Percentiles rank a stretch among this genome's conserved stretches.
phyloP scores from a whole-genome alignment of 2,329 filamentous ascomycete genomes.

The Aspergillus arachidicola region DNA sequence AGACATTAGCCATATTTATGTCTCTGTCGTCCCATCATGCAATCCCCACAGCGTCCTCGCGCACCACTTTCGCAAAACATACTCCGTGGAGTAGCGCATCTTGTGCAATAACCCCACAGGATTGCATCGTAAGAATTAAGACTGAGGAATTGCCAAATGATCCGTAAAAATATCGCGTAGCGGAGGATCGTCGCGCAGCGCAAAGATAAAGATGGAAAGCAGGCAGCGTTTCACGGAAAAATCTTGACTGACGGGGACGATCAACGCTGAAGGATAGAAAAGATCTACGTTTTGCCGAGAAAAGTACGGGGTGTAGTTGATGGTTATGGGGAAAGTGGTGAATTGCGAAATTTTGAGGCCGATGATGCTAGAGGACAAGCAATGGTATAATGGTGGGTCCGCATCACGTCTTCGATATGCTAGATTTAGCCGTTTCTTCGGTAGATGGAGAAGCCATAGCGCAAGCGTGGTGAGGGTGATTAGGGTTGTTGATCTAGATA shows the following conservation, averaged over 20 bases:
- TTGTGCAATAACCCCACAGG: slow-evolving; percentile 25
- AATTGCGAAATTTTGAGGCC: slow-evolving; percentile 20
- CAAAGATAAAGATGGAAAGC: background rate
- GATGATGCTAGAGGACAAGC: slow-evolving; percentile 18
- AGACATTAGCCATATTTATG: background rate
- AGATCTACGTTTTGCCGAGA: background rate
- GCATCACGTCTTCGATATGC: slow-evolving; percentile 21
- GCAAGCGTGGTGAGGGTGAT: background rate
- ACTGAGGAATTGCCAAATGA: background rate
- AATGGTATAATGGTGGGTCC: slow-evolving; percentile 21
- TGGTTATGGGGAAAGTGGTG: background rate
- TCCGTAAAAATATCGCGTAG: background rate
- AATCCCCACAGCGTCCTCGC: background rate
- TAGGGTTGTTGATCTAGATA: background rate
- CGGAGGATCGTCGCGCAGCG: background rate
- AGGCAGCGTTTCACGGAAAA: background rate
- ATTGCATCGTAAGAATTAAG: slow-evolving; percentile 10
- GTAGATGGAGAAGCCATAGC: background rate
- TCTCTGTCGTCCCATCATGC: background rate
- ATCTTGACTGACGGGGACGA: background rate
- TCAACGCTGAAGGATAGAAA: background rate
- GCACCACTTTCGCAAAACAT: background rate
- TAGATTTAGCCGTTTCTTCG: background rate
- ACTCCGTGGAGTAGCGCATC: background rate
- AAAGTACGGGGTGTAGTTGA: background rate